These are phyloP conservation scores for Naganishia albida DNA, from an alignment of 1,284 basidiomycete species.

Conservation along the genomic window DNA sequence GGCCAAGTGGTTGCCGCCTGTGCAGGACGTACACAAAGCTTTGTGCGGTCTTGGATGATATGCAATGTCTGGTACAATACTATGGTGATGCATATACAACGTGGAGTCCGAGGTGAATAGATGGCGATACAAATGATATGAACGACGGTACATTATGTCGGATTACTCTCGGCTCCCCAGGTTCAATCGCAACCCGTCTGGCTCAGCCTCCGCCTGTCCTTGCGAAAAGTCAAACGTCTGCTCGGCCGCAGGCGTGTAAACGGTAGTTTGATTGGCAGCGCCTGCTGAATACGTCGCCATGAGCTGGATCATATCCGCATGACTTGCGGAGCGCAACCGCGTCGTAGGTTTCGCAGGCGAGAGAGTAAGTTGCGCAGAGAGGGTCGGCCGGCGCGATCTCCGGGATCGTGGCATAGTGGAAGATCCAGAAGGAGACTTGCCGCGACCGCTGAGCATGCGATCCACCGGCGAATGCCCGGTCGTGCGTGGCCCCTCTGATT, in stretches of 20 bases:
- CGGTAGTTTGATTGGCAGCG: constrained; percentile 51
- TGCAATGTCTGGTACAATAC: neutral
- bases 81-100: neutral
- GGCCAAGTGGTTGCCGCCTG: constrained; percentile 9
- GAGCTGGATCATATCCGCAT: constrained; percentile 49
- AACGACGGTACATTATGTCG: neutral
- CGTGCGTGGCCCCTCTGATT: neutral
- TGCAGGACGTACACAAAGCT: neutral
- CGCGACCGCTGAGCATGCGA: constrained; percentile 35
- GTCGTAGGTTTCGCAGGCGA: constrained; percentile 41
- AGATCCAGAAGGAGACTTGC: constrained; percentile 29
- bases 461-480: constrained; percentile 27
- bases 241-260: constrained; percentile 44
- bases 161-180: neutral
- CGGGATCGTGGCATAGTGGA: constrained; percentile 42
- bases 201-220: neutral
- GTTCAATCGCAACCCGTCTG: constrained; percentile 2
- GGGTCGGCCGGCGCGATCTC: constrained; percentile 41
- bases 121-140: neutral
- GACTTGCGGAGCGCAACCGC: constrained; percentile 44
- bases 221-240: neutral
- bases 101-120: neutral
- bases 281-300: constrained; percentile 51
- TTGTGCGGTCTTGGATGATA: neutral
- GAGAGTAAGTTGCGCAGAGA: constrained; percentile 31